Evolutionary conservation across 441 rosid genomes (phyloP).

Genomic region (Melastoma candidum): DNA sequence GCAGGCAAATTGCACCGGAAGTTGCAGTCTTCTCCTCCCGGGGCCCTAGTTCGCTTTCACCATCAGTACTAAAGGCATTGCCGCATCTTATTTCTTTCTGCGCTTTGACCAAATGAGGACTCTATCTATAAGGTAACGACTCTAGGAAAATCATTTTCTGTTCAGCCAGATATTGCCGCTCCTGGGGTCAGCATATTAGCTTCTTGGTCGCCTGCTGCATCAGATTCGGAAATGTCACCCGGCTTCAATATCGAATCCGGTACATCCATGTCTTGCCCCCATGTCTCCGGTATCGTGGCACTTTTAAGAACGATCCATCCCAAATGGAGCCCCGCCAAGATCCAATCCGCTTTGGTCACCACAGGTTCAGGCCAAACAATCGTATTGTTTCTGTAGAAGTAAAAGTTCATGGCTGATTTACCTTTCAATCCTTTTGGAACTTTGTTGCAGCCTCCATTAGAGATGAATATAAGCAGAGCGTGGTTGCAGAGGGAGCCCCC

Average conservation of each 20-base stretch:
- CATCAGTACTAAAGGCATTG: conserved; percentile 57
- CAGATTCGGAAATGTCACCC: conserved; percentile 2
- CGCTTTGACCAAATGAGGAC: no score
- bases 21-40: conserved; percentile 58
- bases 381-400: background rate
- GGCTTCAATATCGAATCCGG: conserved; percentile 27
- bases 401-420: background rate
- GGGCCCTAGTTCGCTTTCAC: conserved; percentile 59
- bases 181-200: conserved; percentile 39
- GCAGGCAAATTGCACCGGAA: conserved; percentile 39
- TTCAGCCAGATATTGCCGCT: conserved; percentile 40
- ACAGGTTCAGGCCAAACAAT: conserved; percentile 16
- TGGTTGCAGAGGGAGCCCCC: conserved; percentile 41
- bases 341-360: conserved; percentile 23
- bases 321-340: conserved; percentile 24
- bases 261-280: conserved; percentile 30
- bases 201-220: conserved; percentile 34
- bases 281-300: conserved; percentile 21
- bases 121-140: no score
- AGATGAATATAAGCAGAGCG: conserved; percentile 20
- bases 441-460: no score
- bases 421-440: background rate
- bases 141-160: background rate
- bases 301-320: conserved; percentile 21
- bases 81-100: no score